phyloP scores from a whole-genome alignment of 78 protist species.

The Emiliania huxleyi region DNA sequence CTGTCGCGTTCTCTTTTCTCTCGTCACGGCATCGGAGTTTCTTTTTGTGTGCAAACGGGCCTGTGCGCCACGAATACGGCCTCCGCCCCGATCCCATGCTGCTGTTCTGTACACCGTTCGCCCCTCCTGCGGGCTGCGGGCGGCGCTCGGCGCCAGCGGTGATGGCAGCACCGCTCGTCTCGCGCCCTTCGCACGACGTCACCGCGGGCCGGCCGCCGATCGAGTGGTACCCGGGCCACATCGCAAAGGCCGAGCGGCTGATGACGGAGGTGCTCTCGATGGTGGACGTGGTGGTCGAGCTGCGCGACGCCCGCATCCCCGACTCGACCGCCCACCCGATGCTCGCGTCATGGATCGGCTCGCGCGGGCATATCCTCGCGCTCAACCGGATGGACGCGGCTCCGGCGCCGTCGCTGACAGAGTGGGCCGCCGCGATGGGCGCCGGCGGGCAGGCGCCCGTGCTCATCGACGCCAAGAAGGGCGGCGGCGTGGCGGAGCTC shows the following conservation, averaged over 20 bases:
- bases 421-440: not conserved
- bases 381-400: not conserved
- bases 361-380: not conserved
- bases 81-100: too few relatives aligned
- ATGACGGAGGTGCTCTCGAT: not conserved
- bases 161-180: too few relatives aligned
- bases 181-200: not conserved
- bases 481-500: not conserved
- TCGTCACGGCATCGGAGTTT: too few relatives aligned
- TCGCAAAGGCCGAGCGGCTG: not conserved
- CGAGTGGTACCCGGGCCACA: constrained; percentile 15
- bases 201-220: not conserved
- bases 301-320: not conserved
- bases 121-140: too few relatives aligned
- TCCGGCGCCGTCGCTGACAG: not conserved
- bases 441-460: not conserved
- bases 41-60: too few relatives aligned
- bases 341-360: not conserved
- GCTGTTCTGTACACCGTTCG: too few relatives aligned
- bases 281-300: constrained; percentile 1
- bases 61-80: too few relatives aligned
- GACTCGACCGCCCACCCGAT: not conserved
- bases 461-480: not conserved
- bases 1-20: too few relatives aligned
- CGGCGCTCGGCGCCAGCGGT: too few relatives aligned